Evolutionary conservation across 2,329 filamentous ascomycete species (phyloP).

Genomic region (Pezizomycotina sp.): DNA sequence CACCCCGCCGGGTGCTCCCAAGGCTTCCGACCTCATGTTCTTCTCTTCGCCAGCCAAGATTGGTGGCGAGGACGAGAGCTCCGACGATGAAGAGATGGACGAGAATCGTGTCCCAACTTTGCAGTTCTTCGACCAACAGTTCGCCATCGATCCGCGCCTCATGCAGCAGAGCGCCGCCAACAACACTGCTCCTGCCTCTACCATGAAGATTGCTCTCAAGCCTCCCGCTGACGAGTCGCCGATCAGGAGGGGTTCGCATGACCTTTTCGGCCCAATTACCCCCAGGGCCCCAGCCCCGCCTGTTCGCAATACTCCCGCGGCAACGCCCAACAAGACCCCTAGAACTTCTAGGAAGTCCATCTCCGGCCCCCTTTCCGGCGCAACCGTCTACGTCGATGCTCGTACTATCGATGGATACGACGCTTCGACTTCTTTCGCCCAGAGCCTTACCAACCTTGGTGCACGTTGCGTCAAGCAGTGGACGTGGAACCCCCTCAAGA

Average conservation of each 20-base stretch:
- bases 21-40: too few species aligned
- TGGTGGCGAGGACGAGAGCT: conserved; percentile 13
- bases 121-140: too few species aligned
- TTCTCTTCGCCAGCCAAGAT: conserved; percentile 20
- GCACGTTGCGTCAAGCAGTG: conserved; percentile 62
- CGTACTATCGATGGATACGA: conserved; percentile 67
- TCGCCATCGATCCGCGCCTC: too few species aligned
- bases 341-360: conserved; percentile 18
- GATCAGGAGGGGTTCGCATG: conserved; percentile 5
- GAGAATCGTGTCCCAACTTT: too few species aligned
- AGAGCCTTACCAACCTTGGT: conserved; percentile 64
- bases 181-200: too few species aligned
- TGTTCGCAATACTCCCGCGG: conserved; percentile 22
- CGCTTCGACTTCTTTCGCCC: conserved; percentile 63
- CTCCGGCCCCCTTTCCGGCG: conserved; percentile 43
- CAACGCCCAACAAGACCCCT: conserved; percentile 16
- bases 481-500: conserved; percentile 47
- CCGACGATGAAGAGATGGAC: conserved; percentile 8
- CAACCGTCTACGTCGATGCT: conserved; percentile 68
- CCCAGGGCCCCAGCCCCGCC: not conserved
- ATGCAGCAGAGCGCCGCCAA: too few species aligned
- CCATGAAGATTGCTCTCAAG: too few species aligned
- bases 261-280: not conserved
- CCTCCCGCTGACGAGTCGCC: not conserved
- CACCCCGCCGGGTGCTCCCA: too few species aligned